These are phyloP conservation scores for Colletotrichum higginsianum DNA, from an alignment of 2,329 filamentous ascomycete species.

Conservation along the genomic window DNA sequence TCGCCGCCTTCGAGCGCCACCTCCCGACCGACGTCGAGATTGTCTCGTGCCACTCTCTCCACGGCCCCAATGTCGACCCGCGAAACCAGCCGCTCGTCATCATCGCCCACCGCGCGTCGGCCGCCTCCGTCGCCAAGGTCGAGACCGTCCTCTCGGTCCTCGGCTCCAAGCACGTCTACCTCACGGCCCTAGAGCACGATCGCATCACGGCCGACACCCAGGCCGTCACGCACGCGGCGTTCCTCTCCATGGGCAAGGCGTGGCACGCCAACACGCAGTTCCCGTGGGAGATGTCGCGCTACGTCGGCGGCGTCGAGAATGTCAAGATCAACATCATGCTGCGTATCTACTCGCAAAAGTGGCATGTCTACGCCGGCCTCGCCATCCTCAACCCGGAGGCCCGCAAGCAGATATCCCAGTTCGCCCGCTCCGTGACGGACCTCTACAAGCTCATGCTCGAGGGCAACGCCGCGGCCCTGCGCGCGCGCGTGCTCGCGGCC, in stretches of 20 bases:
- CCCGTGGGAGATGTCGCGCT: constrained; percentile 96
- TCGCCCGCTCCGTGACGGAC: constrained; percentile 91
- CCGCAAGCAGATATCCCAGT: constrained; percentile 92
- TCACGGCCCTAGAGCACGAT: constrained; percentile 90
- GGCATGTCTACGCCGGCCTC: constrained; percentile 98
- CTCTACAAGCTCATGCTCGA: constrained; percentile 98
- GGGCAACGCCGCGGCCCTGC: constrained; percentile 82
- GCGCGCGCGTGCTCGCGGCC: constrained; percentile 75
- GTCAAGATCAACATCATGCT: constrained; percentile 99
- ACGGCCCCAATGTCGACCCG: constrained; percentile 91
- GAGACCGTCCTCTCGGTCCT: constrained; percentile 87
- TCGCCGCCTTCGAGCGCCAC: constrained; percentile 91
- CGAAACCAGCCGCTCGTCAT: constrained; percentile 92
- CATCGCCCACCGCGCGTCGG: constrained; percentile 91
- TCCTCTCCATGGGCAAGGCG: constrained; percentile 96
- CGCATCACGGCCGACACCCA: constrained; percentile 98
- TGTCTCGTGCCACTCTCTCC: constrained; percentile 95
- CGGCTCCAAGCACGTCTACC: constrained; percentile 86
- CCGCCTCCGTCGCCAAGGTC: constrained; percentile 83
- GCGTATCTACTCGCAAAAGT: constrained; percentile 98
- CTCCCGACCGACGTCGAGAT: constrained; percentile 92
- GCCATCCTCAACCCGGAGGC: constrained; percentile 97
- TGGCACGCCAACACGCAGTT: constrained; percentile 97
- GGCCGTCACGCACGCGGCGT: constrained; percentile 97
- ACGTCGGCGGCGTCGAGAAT: constrained; percentile 97